Percentiles rank a stretch among this genome's conserved stretches.
These are phyloP conservation scores for Hordeum marinum DNA, from an alignment of 176 grass and related monocot species.

Conservation along the genomic window DNA sequence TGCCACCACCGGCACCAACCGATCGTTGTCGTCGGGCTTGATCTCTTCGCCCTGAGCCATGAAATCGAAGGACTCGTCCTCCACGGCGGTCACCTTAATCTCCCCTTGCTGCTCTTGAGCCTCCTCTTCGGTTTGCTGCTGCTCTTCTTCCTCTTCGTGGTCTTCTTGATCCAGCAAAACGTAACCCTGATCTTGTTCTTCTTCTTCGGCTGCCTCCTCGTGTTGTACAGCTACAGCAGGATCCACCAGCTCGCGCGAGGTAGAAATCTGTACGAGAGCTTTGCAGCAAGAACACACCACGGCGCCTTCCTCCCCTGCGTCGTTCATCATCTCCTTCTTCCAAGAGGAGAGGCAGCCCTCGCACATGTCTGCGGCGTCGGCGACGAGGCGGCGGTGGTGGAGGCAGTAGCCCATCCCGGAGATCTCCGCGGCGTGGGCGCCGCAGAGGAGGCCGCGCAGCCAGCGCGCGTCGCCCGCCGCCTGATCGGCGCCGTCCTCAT, in stretches of 20 bases:
- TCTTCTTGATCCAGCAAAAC: slow-evolving; percentile 46
- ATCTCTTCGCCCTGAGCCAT: slow-evolving; percentile 28
- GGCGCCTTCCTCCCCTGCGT: slow-evolving; percentile 40
- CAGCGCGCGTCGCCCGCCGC: slow-evolving; percentile 19
- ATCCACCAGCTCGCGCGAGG: not conserved
- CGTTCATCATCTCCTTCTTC: slow-evolving; percentile 29
- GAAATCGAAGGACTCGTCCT: slow-evolving; percentile 42
- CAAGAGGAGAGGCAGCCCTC: slow-evolving; percentile 53
- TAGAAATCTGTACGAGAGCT: slow-evolving; percentile 7
- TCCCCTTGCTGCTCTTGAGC: not conserved
- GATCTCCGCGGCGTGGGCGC: slow-evolving; percentile 76
- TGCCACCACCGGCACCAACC: slow-evolving; percentile 38
- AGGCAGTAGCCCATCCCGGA: slow-evolving; percentile 66
- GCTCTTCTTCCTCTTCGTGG: slow-evolving; percentile 26
- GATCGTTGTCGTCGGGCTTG: slow-evolving; percentile 27
- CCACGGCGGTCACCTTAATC: not conserved
- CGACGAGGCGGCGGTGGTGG: slow-evolving; percentile 50
- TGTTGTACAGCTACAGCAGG: not conserved
- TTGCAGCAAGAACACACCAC: slow-evolving; percentile 61
- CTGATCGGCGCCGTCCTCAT: not conserved
- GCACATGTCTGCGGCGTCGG: slow-evolving; percentile 64
- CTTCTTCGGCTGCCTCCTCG: not conserved
- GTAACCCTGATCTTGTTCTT: slow-evolving; percentile 23
- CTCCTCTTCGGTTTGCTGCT: slow-evolving; percentile 3
- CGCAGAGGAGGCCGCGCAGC: slow-evolving; percentile 51